A percentile compares a stretch with the other conserved stretches of the same genome.
Evolutionary conservation across 352 stramenopile genomes (phyloP).

Genomic region (Phytophthora syringae): DNA sequence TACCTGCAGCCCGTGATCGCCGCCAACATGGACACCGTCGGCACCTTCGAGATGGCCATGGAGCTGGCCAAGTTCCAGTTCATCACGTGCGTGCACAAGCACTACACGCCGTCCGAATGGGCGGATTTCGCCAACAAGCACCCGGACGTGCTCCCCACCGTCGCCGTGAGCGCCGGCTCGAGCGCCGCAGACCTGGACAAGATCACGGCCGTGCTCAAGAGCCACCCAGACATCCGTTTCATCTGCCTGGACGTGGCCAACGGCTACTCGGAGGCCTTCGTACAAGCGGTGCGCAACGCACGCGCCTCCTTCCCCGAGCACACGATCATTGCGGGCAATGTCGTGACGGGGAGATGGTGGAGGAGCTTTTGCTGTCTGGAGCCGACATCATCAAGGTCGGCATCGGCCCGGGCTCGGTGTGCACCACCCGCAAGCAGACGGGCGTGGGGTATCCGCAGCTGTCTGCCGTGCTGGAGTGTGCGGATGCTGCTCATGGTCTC

Average conservation of each 20-base stretch:
- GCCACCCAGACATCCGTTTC: conserved; percentile 71
- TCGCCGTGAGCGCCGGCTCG: conserved; percentile 85
- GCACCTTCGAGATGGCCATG: conserved; percentile 90
- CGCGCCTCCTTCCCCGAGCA: conserved; percentile 65
- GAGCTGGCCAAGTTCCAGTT: conserved; percentile 82
- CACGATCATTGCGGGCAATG: conserved; percentile 93
- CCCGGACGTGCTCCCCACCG: conserved; percentile 63
- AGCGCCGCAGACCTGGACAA: conserved; percentile 73
- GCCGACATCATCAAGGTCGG: conserved; percentile 95
- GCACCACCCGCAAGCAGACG: conserved; percentile 94
- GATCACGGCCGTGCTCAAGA: conserved; percentile 66
- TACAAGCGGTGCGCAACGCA: conserved; percentile 76
- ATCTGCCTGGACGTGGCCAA: conserved; percentile 93
- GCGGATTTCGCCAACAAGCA: conserved; percentile 57
- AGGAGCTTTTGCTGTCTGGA: conserved; percentile 90
- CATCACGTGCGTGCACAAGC: conserved; percentile 93
- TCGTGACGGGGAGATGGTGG: conserved; percentile 94
- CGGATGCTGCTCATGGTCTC: conserved; percentile 89
- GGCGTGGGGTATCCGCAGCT: conserved; percentile 93
- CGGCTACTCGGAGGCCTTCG: conserved; percentile 89
- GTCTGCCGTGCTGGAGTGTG: conserved; percentile 91
- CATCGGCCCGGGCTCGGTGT: conserved; percentile 92
- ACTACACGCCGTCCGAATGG: conserved; percentile 86
- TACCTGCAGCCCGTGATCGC: conserved; percentile 81
- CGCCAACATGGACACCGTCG: conserved; percentile 93